Evolutionary conservation across 192 early-diverging fungal genomes (phyloP).

Genomic region (Tieghemiomyces parasiticus): DNA sequence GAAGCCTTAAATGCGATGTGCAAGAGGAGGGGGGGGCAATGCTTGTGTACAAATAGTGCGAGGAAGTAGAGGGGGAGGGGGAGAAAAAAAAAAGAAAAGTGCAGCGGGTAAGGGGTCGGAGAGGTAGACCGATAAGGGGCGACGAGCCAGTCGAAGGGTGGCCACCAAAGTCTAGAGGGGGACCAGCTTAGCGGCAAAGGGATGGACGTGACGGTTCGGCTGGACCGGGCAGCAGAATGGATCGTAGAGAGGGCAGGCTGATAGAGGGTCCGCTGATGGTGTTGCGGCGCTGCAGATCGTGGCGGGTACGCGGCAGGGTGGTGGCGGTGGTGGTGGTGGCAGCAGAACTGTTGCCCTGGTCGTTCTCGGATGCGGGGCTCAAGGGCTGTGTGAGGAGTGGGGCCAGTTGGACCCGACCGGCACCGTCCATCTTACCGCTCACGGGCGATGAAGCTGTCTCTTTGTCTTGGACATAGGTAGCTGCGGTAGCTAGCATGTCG

Average conservation of each 20-base stretch:
- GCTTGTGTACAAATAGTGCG: no score
- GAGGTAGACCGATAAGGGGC: no score
- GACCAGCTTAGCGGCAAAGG: no score
- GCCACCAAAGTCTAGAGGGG: no score
- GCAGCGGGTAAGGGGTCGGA: no score
- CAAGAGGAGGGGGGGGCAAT: no score
- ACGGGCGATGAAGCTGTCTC: not conserved
- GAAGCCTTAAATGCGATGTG: no score
- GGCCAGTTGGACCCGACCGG: not conserved
- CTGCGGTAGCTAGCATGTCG: not conserved
- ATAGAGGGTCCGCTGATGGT: not conserved
- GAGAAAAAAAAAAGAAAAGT: no score
- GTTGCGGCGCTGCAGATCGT: not conserved
- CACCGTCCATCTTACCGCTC: not conserved
- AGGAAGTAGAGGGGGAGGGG: no score
- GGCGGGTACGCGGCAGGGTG: not conserved
- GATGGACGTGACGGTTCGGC: no score
- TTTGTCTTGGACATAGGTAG: not conserved
- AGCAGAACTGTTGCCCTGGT: not conserved
- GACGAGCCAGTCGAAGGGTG: no score
- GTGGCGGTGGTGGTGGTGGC: not conserved
- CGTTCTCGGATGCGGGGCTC: not conserved
- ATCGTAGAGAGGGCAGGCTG: not conserved
- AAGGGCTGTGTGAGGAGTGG: not conserved
- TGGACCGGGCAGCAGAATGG: no score